Evolutionary conservation across 2,329 filamentous ascomycete genomes (phyloP), one percentile per base, ranked within the genome.

Genomic region (Biscogniauxia marginata): DNA sequence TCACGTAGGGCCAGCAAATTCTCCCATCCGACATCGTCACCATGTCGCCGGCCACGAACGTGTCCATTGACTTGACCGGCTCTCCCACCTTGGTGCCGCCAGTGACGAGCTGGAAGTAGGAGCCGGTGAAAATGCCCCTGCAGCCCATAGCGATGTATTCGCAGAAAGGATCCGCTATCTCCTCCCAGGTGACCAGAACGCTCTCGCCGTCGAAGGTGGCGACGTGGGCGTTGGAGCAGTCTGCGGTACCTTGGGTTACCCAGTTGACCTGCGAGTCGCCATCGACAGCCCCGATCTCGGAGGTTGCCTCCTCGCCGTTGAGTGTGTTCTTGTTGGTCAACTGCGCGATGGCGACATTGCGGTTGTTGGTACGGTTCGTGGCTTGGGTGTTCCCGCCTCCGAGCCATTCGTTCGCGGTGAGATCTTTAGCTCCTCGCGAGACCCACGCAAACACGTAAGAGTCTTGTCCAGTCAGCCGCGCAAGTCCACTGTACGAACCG

Each of bases 401-500:
- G 75, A 86, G 80, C 83, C 83, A 86, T 11, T 73, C 71, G 69
- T 86, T 84, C 45, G 70, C 70, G 4, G 75, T 77, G 13, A 86
- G 73, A 53, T 84, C 76, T 11, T 79, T 71, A 20, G 83, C 82
- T 21, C 84, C 84, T 18, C 84, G 80, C 0, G 84, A 85, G 16
- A 84, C 81, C 84, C 84, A 87, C 19, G 83, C 75, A 67, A 86
- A 84, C 71, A 86, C 82, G 69, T 86, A 86, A 1, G 75, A 73
- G 52, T 76, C 74, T 19, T 75, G 75, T 55, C 73, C 75, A 46
- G 77, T 70, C 70, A 85, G 84, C 4, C 79, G 78, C 11, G 79
- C 79, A 19, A 87, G 77, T 7, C 72, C 74, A 63, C 80, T 84
- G 74, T 85, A 87, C 2, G 82, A 85, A 24, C 84, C 84, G n/a